These are phyloP conservation scores for Penstemon eatonii DNA, from an alignment of 257 asterid genomes.

Conservation along the genomic window DNA sequence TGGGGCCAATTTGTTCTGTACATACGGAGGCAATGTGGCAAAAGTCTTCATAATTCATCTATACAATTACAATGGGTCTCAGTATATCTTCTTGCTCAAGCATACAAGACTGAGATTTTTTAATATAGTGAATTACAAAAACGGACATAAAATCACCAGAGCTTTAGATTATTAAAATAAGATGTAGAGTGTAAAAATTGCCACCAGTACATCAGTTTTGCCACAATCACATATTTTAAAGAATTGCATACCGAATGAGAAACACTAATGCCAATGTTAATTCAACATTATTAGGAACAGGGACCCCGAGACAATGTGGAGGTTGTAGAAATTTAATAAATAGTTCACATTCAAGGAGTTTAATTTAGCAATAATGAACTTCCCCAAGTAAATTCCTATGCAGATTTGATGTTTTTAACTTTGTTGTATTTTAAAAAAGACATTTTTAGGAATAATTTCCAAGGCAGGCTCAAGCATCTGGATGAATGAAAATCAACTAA, in stretches of 20 bases:
- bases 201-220: conserved; percentile 6
- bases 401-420: background rate
- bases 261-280: background rate
- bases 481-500: background rate
- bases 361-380: no score
- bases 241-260: background rate
- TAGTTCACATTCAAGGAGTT: conserved; percentile 2
- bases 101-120: conserved; percentile 18
- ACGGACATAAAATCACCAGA: conserved; percentile 13
- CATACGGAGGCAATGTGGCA: conserved; percentile 99
- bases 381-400: no score
- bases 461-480: conserved; percentile 1
- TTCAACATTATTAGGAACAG: background rate
- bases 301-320: background rate
- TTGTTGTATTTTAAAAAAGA: background rate
- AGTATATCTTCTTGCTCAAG: conserved; percentile 30
- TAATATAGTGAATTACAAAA: conserved; percentile 6
- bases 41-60: conserved; percentile 99
- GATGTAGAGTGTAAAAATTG: conserved; percentile 3
- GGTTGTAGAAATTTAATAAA: background rate
- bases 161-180: conserved; percentile 16
- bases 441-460: conserved; percentile 1
- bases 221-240: background rate
- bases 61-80: conserved; percentile 33
- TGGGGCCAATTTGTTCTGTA: conserved; percentile 95